Evolutionary conservation across 2,329 filamentous ascomycete genomes (phyloP), one percentile per base, ranked within the genome.

Genomic region (Fusarium udum): DNA sequence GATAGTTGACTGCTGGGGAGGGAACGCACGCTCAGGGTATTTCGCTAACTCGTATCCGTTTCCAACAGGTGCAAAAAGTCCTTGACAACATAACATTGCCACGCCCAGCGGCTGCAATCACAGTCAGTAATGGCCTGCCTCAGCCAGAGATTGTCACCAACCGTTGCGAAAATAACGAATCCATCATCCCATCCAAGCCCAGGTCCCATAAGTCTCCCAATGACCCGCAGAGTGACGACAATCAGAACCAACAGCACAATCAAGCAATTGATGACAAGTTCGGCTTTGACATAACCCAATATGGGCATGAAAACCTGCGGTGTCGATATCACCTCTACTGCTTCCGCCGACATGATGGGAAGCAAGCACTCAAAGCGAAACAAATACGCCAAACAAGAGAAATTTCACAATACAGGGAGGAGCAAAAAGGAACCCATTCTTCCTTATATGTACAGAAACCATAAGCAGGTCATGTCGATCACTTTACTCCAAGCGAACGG

Each of bases 171-270:
- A 20, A 82, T 67, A 31, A 82, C 76, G 15, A 81, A 67, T 9
- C 52, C 67, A 72, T 82, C 80, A 61, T 82, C 80, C 76, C 74
- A 79, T 31, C 80, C 80, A 16, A 82, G 64, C 2, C 80, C 80
- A 12, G 80, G 79, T 4, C 80, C 80, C 12, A 62, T 72, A 14
- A 79, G n/a, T 31, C 80, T 77, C 7, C 78, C 79, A 0, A 75
- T 24, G 7, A 81, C 71, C 59, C 80, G 69, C 36, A 81, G 57
- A 15, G 60, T 55, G 26, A 81, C 78, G 11, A 79, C 78, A 7
- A 64, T 9, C 7, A 82, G 52, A 31, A 81, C 78, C 18, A 81
- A 36, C 26, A 78, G 66, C 42, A 81, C 79, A n/a, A 82, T 36
- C 20, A 81, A 42, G 39, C 71, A 76, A 64, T 82, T 82, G 63